A percentile compares a stretch with the other conserved stretches of the same genome.
Evolutionary conservation across 805 yeast genomes (phyloP).

Genomic region (Priceomyces melissophilus): DNA sequence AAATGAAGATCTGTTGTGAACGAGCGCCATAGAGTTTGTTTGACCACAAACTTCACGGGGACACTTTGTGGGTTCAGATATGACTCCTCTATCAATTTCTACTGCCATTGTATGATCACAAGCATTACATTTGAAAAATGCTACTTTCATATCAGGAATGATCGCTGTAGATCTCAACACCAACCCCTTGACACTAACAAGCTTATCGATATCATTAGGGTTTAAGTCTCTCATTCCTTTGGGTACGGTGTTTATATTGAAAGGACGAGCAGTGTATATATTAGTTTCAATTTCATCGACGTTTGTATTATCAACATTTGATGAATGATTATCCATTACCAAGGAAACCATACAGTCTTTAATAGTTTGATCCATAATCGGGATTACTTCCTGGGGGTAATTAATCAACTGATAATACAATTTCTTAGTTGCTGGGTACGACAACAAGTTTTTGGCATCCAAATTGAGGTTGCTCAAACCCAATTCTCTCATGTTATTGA

Average conservation of each 20-base stretch:
- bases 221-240: conserved; percentile 89
- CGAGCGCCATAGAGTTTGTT: conserved; percentile 79
- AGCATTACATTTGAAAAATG: conserved; percentile 91
- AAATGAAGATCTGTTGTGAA: conserved; percentile 89
- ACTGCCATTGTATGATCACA: conserved; percentile 91
- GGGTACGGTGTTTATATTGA: conserved; percentile 61
- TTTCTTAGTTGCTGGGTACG: conserved; percentile 72
- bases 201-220: conserved; percentile 91
- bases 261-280: conserved; percentile 87
- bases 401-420: conserved; percentile 82
- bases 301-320: conserved; percentile 27
- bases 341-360: conserved; percentile 84
- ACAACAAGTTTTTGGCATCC: conserved; percentile 75
- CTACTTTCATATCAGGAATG: conserved; percentile 97
- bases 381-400: conserved; percentile 95
- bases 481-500: conserved; percentile 70
- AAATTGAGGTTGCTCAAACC: conserved; percentile 82
- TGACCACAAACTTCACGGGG: conserved; percentile 86
- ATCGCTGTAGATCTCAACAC: conserved; percentile 85
- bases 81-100: conserved; percentile 91
- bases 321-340: conserved; percentile 45
- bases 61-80: conserved; percentile 89
- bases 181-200: conserved; percentile 87
- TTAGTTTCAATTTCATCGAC: conserved; percentile 74
- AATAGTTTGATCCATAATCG: conserved; percentile 95